These are phyloP conservation scores for Articulospora tetracladia DNA, from an alignment of 495 filamentous ascomycete species.

Conservation along the genomic window DNA sequence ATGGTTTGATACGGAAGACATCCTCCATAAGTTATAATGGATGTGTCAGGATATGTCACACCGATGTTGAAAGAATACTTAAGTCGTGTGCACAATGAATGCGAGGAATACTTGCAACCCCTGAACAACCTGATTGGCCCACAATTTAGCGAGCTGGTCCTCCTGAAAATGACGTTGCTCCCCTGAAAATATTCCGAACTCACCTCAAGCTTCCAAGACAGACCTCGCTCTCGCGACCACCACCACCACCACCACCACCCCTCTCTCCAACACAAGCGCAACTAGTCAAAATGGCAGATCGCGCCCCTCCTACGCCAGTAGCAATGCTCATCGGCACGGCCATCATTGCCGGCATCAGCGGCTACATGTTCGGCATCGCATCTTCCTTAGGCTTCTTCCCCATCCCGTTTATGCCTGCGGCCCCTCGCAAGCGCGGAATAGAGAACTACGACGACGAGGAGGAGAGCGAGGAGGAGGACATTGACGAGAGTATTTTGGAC, in stretches of 20 bases:
- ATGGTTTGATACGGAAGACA: no score
- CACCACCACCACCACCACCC: neutral
- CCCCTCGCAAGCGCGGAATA: constrained; percentile 2
- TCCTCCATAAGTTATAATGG: no score
- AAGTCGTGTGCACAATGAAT: no score
- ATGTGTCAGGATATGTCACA: no score
- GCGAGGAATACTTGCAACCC: no score
- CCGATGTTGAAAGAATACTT: no score
- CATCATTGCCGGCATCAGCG: constrained; percentile 57
- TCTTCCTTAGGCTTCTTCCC: constrained; percentile 47
- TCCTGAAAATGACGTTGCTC: neutral
- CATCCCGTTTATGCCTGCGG: constrained; percentile 30
- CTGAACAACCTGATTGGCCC: neutral
- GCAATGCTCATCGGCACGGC: constrained; percentile 55
- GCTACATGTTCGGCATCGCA: constrained; percentile 55
- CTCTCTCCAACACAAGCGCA: neutral
- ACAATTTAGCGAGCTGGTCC: neutral
- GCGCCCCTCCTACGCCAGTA: constrained; percentile 18
- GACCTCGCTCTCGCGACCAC: neutral
- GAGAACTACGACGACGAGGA: constrained; percentile 31
- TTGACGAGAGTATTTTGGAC: constrained; percentile 48
- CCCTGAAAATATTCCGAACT: neutral
- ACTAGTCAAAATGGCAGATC: constrained; percentile 20
- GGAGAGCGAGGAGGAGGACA: constrained; percentile 48
- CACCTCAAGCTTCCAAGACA: neutral